Base-by-base conservation (phyloP, 2,329 filamentous ascomycete genomes). In the Neonectria faginata region DNA sequence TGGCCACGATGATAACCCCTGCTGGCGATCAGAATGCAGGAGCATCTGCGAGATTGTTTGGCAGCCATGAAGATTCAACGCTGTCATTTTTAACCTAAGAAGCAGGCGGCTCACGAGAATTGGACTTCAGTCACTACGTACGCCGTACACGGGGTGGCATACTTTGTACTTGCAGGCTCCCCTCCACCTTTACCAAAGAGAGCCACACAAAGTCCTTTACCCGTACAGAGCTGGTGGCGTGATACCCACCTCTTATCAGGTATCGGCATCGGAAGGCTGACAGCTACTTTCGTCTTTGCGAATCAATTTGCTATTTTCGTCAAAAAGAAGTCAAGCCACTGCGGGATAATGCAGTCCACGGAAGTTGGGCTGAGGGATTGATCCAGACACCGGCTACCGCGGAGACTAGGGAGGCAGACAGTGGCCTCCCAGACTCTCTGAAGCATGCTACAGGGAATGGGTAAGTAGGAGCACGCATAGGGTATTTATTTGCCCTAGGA, bases 1-100 rank as follows among this genome's bases (percentile, higher is more conserved):
- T 63, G 51, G 52, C 64, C 55, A 25, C 51, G 22, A 54, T 58
- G 29, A 52, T 59, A 20, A 67, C 62, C 65, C 65, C 57, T 67
- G 65, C 44, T 51, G 61, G 31, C 61, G 65, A 67, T 67, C 64
- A 55, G 52, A 60, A 57, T 47, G 29, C 29, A 60, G 42, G 47
- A 59, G 22, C 25, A 48, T 54, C 36, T 54, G 31, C n/a, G 20
- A 55, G 20, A 20, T 20, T 20, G 12, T 25, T 36, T 39, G n/a
- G 45, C 11, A 33, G n/a, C 36, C 27, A 54, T 60, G 9, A 14
- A 53, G 18, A 20, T 33, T 41, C 33, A 27, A 50, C 31, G 27
- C 16, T 31, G 44, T 41, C 16, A 8, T 8, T n/a, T n/a, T n/a
- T 57, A 31, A 25, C 16, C 18, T 45, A 27, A 14, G 12, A 25